A percentile compares a stretch with the other conserved stretches of the same genome.
Conservation (phyloP, 2,329 filamentous ascomycete species). For the Hirsutella rhossiliensis region DNA sequence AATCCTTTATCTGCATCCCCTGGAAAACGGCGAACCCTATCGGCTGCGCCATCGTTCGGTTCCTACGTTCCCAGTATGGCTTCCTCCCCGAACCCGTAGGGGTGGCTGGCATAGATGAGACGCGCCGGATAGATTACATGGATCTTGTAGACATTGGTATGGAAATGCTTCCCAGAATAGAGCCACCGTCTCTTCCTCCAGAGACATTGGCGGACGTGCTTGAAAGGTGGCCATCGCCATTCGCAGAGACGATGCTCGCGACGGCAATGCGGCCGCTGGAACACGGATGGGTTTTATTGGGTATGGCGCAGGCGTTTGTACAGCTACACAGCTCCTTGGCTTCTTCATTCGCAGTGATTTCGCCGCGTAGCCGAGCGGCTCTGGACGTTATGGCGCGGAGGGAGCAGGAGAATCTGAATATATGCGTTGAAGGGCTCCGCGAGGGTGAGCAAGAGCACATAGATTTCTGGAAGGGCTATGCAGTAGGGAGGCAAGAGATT, state of each 20-base stretch:
- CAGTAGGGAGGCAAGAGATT: background rate
- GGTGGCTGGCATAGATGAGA: conserved; percentile 5
- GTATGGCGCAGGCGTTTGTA: conserved; percentile 1
- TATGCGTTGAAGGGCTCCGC: background rate
- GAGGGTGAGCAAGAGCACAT: background rate
- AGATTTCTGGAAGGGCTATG: background rate
- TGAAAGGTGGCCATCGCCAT: conserved; percentile 1
- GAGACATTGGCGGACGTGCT: background rate
- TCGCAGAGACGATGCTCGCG: conserved; percentile 2
- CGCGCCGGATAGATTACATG: background rate
- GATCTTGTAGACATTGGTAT: conserved; percentile 2
- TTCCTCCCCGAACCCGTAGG: conserved; percentile 1
- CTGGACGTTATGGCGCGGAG: background rate
- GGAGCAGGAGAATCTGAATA: background rate
- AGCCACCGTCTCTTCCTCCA: background rate
- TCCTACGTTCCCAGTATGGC: conserved; percentile 4
- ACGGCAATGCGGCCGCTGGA: background rate
- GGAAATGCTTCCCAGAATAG: background rate
- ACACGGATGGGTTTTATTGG: background rate
- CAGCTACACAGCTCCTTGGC: background rate
- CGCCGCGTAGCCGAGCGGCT: background rate
- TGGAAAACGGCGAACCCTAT: conserved; percentile 1
- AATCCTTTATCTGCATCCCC: conserved; percentile 3
- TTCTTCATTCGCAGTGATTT: background rate
- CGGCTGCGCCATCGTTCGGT: conserved; percentile 1